Base-by-base conservation (phyloP, 768 basidiomycete genomes). In the Xerocomellus amylosporus region DNA sequence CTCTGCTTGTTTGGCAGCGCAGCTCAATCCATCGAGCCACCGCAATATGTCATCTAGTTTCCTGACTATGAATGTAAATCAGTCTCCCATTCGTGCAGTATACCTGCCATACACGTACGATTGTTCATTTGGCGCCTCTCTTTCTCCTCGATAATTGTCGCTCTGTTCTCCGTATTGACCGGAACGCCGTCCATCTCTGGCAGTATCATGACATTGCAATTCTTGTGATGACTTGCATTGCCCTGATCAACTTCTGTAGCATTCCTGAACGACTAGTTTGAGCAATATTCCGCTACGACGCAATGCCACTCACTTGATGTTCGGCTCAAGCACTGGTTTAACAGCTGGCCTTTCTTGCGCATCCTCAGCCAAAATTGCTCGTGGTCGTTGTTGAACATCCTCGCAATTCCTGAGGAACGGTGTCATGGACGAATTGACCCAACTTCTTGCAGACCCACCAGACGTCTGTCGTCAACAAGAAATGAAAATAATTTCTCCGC, bases 11-110 rank as follows among this genome's bases (percentile, higher is more conserved):
- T 53, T 64, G 8, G 12, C 41, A 2, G 42, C 39, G 31, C 64
- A 64, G 14, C 22, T 51, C 38, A 61, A 44, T 46, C 51, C 59
- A 36, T 51, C 31, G 17, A 61, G 31, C 55, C 55, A 61, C 17
- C 12, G 28, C 19, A 61, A 8, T 8, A 61, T 37, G 15, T 41
- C 38, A 5, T 61, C 59, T 15, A 61, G 9, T 24, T 42, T 61
- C 31, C 22, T 22, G 1, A 4, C 59, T 60, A 19, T 19, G 48
- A 20, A 46, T 24, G 2, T 5, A 33, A 31, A 2, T 58, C 7
- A 46, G 39, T 26, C 22, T 3, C n/a, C 5, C 3, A 7, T 12
- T 15, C 22, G 2, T 8, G 15, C 1, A 8, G 2, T 15, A 2
- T 12, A 26, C 5, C 13, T 28, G 15, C 8, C 13, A 38, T 10